Percentiles rank a stretch among this genome's conserved stretches.
Evolutionary conservation across 345 rosid species (phyloP).

Genomic region (Diplotaxis tenuifolia): DNA sequence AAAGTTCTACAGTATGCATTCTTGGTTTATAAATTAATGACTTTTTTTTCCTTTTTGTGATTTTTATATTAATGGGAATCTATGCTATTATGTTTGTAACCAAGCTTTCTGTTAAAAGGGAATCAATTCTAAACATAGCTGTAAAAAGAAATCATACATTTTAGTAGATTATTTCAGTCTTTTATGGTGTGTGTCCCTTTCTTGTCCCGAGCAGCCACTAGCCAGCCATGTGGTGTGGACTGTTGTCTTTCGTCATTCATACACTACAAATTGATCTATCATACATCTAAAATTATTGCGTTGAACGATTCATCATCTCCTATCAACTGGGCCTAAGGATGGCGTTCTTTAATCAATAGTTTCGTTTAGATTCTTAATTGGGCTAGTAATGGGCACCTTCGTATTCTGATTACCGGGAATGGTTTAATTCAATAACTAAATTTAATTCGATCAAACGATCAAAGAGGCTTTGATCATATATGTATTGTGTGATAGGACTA

Average conservation of each 20-base stretch:
- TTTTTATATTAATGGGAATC: neutral
- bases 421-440: no score
- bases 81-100: neutral
- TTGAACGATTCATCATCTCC: neutral
- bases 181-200: slow-evolving; percentile 14
- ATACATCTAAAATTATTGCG: neutral
- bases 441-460: no score
- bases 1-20: neutral
- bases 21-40: neutral
- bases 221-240: slow-evolving; percentile 25
- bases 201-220: slow-evolving; percentile 17
- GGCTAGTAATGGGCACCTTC: neutral
- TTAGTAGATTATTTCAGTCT: neutral
- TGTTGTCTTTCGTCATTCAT: neutral
- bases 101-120: neutral
- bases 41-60: neutral
- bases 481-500: no score
- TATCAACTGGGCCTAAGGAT: neutral
- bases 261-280: neutral
- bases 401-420: neutral
- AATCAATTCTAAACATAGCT: slow-evolving; percentile 10
- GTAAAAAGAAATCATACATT: neutral
- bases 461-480: no score
- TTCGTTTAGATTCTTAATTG: neutral
- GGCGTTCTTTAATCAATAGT: neutral